These are phyloP conservation scores for Marasmius oreades DNA, from an alignment of 1,284 basidiomycete species.

Conservation along the genomic window DNA sequence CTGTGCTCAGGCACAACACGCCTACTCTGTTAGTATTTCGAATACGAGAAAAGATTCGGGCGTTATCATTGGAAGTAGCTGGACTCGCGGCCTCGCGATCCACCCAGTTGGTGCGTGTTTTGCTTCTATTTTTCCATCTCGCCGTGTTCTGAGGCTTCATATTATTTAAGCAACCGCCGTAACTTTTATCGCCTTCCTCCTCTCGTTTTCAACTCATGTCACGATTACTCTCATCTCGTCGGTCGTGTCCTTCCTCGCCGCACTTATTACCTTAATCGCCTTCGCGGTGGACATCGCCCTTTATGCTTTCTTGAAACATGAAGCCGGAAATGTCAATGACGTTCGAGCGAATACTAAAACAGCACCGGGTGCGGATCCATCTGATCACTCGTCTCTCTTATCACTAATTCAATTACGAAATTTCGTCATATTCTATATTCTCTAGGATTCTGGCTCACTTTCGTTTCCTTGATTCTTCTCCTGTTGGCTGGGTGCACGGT, in stretches of 20 bases:
- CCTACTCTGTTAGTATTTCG: slow-evolving; percentile 45
- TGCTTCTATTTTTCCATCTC: neutral
- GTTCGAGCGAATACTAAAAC: slow-evolving; percentile 44
- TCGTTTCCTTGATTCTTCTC: slow-evolving; percentile 62
- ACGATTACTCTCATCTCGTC: slow-evolving; percentile 57
- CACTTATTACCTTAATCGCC: slow-evolving; percentile 60
- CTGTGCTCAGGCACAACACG: slow-evolving; percentile 45
- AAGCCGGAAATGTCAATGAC: slow-evolving; percentile 45
- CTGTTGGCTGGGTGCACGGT: slow-evolving; percentile 63
- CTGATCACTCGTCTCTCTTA: neutral
- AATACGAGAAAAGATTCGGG: slow-evolving; percentile 29
- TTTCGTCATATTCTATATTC: slow-evolving; percentile 6
- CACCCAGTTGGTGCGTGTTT: slow-evolving; percentile 63
- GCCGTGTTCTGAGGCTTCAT: slow-evolving; percentile 1
- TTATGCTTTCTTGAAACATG: slow-evolving; percentile 54
- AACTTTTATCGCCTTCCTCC: slow-evolving; percentile 57
- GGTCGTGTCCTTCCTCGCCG: slow-evolving; percentile 59
- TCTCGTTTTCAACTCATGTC: slow-evolving; percentile 61
- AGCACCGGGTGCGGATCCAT: slow-evolving; percentile 51
- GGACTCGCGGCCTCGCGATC: slow-evolving; percentile 70
- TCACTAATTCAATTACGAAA: slow-evolving; percentile 1
- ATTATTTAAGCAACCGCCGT: slow-evolving; percentile 52
- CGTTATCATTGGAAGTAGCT: slow-evolving; percentile 49
- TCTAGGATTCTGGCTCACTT: slow-evolving; percentile 72
- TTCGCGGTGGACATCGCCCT: slow-evolving; percentile 76